Evolutionary conservation across 2,329 filamentous ascomycete species (phyloP).

Genomic region (Fusarium marasasianum): DNA sequence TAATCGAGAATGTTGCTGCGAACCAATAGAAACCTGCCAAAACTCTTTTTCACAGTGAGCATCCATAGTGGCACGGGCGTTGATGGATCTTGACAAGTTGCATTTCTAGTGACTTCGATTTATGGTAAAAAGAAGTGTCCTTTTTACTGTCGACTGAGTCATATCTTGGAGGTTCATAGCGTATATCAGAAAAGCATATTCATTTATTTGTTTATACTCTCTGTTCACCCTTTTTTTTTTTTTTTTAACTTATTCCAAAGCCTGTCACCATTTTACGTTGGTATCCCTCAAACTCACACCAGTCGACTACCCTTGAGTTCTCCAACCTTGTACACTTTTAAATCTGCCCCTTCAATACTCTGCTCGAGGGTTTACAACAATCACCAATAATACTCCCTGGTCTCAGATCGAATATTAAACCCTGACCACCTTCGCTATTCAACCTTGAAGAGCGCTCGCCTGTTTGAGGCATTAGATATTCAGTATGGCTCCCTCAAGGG

Average conservation of each 20-base stretch:
- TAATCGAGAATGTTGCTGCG: not conserved
- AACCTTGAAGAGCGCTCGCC: not conserved
- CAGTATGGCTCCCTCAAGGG: conserved; percentile 41
- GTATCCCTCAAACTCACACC: conserved; percentile 4
- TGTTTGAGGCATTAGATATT: not conserved
- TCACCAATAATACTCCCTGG: conserved; percentile 6
- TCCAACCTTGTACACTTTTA: not conserved
- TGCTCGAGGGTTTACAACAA: not conserved
- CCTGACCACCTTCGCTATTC: not conserved
- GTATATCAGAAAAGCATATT: not conserved
- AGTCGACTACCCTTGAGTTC: not conserved
- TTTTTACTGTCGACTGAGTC: conserved; percentile 37
- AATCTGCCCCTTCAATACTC: conserved; percentile 9
- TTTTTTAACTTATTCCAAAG: not conserved
- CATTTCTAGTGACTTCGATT: conserved; percentile 44
- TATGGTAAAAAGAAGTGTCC: conserved; percentile 36
- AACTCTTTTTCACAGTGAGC: conserved; percentile 22
- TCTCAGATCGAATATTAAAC: not conserved
- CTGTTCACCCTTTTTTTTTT: no score
- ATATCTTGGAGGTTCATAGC: conserved; percentile 6
- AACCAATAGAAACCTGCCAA: conserved; percentile 39
- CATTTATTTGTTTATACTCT: not conserved
- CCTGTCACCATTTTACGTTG: not conserved
- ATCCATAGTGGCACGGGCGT: conserved; percentile 2
- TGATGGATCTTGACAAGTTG: conserved; percentile 41